Base-by-base conservation (phyloP, 352 stramenopile genomes). In the Pythium catenulatum region DNA sequence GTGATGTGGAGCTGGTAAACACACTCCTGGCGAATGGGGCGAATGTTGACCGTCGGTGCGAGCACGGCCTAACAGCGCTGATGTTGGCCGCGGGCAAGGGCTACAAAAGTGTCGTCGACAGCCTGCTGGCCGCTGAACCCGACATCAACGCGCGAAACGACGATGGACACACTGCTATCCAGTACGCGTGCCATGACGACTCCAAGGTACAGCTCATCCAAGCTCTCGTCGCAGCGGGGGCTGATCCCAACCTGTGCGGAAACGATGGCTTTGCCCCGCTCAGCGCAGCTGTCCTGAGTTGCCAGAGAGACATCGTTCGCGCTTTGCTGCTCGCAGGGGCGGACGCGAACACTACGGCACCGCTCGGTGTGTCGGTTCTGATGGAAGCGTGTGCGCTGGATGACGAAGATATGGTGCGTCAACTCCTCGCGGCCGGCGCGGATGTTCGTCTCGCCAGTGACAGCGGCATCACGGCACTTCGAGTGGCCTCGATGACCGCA, bases 1-100 rank as follows among this genome's bases (percentile, higher is more conserved):
- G 89, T 1, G 85, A 94, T 41, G 37, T 68, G 43, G 65, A 80
- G n/a, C 83, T 94, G 3, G 21, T 93, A 27, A 52, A 52, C 21
- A 52, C 45, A 13, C 13, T 21, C n/a, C n/a, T n/a, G 45, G 45
- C 45, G 45, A 21, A 52, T 21, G n/a, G n/a, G n/a, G n/a, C 45
- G 13, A 13, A 21, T 52, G 13, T 21, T 21, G 45, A 52, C 45
- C 13, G 21, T 21, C 13, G 21, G 13, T 52, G 45, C 13, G 13
- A 52, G 45, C 21, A 21, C 7, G 78, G 80, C 0, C 66, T 76
- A n/a, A 86, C 90, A 7, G 63, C 90, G 3, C 63, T 94, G 46
- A 39, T 91, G 14, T 32, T 37, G n/a, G 63, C 39, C 8, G 34
- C 8, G 21, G 30, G 13, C 0, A 6, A 25, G 21, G 39, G 37